Conservation (phyloP, 805 yeast genomes). For the Lachancea quebecensis region DNA sequence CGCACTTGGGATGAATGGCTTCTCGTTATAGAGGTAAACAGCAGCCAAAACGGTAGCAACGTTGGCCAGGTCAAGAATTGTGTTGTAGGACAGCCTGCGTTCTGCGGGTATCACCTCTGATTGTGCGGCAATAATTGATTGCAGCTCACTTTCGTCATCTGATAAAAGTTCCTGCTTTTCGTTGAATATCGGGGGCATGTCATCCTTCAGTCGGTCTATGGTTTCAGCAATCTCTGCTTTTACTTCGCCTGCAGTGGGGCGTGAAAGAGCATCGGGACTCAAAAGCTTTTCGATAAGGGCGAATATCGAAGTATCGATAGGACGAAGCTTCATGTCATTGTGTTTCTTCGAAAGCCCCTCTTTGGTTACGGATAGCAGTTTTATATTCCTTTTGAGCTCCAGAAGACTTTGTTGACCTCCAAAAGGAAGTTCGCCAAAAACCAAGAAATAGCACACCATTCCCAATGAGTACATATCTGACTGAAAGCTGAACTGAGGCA, state of each 20-base stretch:
- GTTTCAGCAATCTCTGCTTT: slow-evolving; percentile 11
- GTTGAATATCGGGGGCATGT: background rate
- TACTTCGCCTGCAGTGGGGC: slow-evolving; percentile 41
- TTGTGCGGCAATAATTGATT: too few relatives aligned
- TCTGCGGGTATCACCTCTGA: too few relatives aligned
- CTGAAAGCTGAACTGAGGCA: slow-evolving; percentile 55
- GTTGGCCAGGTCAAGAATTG: background rate
- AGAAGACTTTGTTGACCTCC: slow-evolving; percentile 19
- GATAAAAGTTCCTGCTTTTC: background rate
- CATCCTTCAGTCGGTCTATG: background rate
- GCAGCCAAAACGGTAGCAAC: background rate
- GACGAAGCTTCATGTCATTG: slow-evolving; percentile 12
- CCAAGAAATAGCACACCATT: slow-evolving; percentile 67
- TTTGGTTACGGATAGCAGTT: slow-evolving; percentile 24
- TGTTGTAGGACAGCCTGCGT: background rate
- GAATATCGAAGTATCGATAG: slow-evolving; percentile 28
- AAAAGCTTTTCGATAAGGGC: slow-evolving; percentile 37
- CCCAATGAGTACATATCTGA: slow-evolving; percentile 83
- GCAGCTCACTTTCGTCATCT: background rate
- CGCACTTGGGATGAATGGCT: background rate
- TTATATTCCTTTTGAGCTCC: slow-evolving; percentile 33
- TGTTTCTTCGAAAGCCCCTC: slow-evolving; percentile 15
- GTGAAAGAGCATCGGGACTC: slow-evolving; percentile 28
- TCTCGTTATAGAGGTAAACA: background rate
- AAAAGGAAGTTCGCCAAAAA: slow-evolving; percentile 69